phyloP scores from a whole-genome alignment of 257 asterid species.

The Paraleonurus japonicus region DNA sequence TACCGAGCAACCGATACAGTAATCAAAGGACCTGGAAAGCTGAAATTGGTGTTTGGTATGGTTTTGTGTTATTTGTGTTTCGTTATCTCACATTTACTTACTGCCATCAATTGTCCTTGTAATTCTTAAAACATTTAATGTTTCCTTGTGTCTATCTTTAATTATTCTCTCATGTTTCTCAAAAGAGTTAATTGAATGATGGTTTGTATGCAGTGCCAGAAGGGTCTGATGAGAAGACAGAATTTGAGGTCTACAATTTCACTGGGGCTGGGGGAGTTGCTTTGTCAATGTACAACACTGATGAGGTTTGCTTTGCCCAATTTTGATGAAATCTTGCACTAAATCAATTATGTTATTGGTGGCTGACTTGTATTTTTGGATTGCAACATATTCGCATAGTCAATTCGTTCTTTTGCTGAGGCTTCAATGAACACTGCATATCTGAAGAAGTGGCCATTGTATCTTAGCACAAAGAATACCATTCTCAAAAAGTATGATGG shows the following conservation, averaged over 20 bases:
- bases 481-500: slow-evolving; percentile 98
- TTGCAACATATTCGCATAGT: slow-evolving; percentile 44
- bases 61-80: background rate
- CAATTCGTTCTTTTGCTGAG: slow-evolving; percentile 82
- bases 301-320: slow-evolving; percentile 65
- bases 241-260: slow-evolving; percentile 83
- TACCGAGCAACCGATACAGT: slow-evolving; percentile 96
- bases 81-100: background rate
- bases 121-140: background rate
- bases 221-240: slow-evolving; percentile 70
- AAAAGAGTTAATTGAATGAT: background rate
- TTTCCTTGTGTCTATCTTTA: background rate
- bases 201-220: slow-evolving; percentile 66
- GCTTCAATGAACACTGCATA: slow-evolving; percentile 92
- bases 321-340: slow-evolving; percentile 1
- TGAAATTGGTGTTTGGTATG: slow-evolving; percentile 89
- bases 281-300: slow-evolving; percentile 97
- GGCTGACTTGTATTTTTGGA: slow-evolving; percentile 18
- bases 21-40: slow-evolving; percentile 91
- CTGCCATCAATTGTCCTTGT: background rate
- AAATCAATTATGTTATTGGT: background rate
- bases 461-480: slow-evolving; percentile 97
- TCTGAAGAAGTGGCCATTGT: slow-evolving; percentile 95
- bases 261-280: slow-evolving; percentile 99
- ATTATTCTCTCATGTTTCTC: background rate